Conservation (phyloP, 2,329 filamentous ascomycete species). For the Magnaporthiopsis rhizophila region DNA sequence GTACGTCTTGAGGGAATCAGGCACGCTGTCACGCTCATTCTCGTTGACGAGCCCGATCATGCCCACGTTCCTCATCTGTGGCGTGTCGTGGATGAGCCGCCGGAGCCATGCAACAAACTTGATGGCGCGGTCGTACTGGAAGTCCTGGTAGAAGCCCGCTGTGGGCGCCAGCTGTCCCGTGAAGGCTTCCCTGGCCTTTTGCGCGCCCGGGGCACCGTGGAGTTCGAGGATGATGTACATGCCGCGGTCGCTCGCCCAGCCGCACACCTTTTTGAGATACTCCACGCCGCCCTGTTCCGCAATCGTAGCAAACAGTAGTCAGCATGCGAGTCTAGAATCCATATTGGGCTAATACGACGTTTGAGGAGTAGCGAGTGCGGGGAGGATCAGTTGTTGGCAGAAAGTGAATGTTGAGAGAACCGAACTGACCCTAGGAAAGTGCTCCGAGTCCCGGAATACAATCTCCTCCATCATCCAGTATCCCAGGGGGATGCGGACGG, state of each 20-base stretch:
- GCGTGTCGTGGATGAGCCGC: slow-evolving; percentile 38
- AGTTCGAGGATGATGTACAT: slow-evolving; percentile 47
- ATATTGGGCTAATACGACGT: neutral
- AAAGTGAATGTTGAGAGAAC: neutral
- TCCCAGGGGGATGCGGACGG: slow-evolving; percentile 45
- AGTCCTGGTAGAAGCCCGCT: slow-evolving; percentile 47
- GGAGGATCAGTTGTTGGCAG: neutral
- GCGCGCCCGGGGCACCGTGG: slow-evolving; percentile 43
- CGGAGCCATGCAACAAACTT: slow-evolving; percentile 50
- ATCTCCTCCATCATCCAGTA: slow-evolving; percentile 47
- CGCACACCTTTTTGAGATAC: slow-evolving; percentile 37
- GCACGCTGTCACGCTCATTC: slow-evolving; percentile 33
- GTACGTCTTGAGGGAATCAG: slow-evolving; percentile 25
- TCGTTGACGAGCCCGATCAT: slow-evolving; percentile 52
- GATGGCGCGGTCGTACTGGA: slow-evolving; percentile 47
- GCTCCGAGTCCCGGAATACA: slow-evolving; percentile 36
- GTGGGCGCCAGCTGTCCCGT: slow-evolving; percentile 29
- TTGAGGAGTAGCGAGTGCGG: too few species aligned
- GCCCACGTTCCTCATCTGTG: slow-evolving; percentile 45
- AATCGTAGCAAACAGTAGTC: too few species aligned
- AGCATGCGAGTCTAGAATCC: neutral
- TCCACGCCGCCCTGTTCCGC: slow-evolving; percentile 32
- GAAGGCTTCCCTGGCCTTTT: slow-evolving; percentile 35
- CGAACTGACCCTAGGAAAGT: slow-evolving; percentile 31
- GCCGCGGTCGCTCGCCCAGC: slow-evolving; percentile 37